Evolutionary conservation across 805 yeast genomes (phyloP), one percentile per base, ranked within the genome.

Genomic region (Yamadazyma paraphyllophila): DNA sequence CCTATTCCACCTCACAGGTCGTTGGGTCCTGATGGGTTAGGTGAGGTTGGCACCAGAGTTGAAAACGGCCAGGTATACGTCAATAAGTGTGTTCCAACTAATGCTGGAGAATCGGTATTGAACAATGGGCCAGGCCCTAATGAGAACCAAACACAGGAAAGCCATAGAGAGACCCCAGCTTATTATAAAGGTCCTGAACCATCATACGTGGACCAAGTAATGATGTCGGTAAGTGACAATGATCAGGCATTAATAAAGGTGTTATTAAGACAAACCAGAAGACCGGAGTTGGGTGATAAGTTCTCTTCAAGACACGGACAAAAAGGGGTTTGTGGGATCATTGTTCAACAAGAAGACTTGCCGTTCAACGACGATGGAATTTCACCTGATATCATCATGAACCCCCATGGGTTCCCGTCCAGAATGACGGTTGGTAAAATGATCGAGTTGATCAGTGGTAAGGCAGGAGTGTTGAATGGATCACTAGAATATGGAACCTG

Each of bases 351-450:
- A 63, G 98, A 92, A 57, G 99, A 92, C 60, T 76, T 92, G 77
- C 99, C 99, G 11, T 92, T 92, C 68, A 88, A 83, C 61, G 98
- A 94, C 57, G 79, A 83, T 47, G 99, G 99, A 62, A 79, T 94
- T 20, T 74, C 81, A 2, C 99, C 99, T 0, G 99, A 92, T 70
- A 91, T 92, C 53, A 92, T 92, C 60, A 92, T 92, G 97, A 92
- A 92, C 62, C 99, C 99, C 1, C 99, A 92, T 66, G 99, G 97
- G 73, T 94, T 92, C 84, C 99, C 99, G 51, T 92, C 98, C 30
- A 96, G 99, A 79, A 94, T 94, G 99, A 94, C 99, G 33, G 98
- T 94, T 14, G 99, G 99, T 48, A 94, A 94, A 68, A 92, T 94
- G 98, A 82, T 94, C 54, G 99, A 94, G 66, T 76, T 92, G 51